phyloP scores from a whole-genome alignment of 2,329 filamentous ascomycete genomes.

The Fusarium papillatum region DNA sequence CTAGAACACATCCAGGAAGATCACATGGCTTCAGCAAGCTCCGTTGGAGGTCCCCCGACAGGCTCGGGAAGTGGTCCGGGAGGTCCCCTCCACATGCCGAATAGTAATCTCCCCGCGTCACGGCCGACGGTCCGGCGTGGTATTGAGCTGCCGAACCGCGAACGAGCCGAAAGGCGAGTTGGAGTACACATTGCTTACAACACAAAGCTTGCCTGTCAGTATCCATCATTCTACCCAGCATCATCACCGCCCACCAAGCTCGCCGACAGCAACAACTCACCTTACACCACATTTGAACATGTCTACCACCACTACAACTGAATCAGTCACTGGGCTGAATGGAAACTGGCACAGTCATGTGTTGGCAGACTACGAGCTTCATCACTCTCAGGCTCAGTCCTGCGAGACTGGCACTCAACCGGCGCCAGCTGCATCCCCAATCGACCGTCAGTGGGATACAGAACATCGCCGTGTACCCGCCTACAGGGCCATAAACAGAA shows the following conservation, averaged over 20 bases:
- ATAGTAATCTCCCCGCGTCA: slow-evolving; percentile 1
- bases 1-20: background rate
- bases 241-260: background rate
- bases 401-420: background rate
- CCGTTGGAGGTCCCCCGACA: background rate
- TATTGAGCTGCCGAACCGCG: background rate
- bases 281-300: background rate
- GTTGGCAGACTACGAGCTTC: slow-evolving; percentile 30
- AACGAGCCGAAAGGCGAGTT: background rate
- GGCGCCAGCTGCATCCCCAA: background rate
- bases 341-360: slow-evolving; percentile 15
- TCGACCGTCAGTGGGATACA: slow-evolving; percentile 13
- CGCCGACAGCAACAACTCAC: background rate
- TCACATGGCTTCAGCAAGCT: background rate
- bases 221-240: background rate
- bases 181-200: background rate
- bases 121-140: background rate
- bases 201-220: background rate
- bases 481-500: slow-evolving; percentile 19
- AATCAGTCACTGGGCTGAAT: slow-evolving; percentile 5
- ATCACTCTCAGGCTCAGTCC: slow-evolving; percentile 12
- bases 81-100: slow-evolving; percentile 32
- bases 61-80: slow-evolving; percentile 19
- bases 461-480: slow-evolving; percentile 26
- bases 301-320: slow-evolving; percentile 22